Conservation (phyloP, 2,329 filamentous ascomycete genomes). For the Alternaria ventricosa region DNA sequence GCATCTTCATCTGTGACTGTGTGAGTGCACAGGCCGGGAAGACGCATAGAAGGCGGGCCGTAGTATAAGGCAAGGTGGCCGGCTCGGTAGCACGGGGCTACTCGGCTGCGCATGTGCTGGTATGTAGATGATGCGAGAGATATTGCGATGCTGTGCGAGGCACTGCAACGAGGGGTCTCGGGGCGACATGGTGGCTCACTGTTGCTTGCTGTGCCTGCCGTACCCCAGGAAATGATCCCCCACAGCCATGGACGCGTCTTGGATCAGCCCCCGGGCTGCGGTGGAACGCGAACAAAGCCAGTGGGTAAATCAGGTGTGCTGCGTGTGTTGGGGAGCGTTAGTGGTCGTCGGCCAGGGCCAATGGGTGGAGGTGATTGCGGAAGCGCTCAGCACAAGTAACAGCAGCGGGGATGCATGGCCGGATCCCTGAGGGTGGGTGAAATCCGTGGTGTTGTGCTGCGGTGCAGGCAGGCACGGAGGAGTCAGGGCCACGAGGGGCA, state of each 20-base stretch:
- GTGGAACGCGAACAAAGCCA: conserved; percentile 29
- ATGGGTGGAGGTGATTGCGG: conserved; percentile 9
- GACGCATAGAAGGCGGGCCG: conserved; percentile 30
- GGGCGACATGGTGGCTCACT: conserved; percentile 11
- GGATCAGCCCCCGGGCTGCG: conserved; percentile 18
- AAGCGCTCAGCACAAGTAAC: conserved; percentile 14
- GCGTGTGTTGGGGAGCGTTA: conserved; percentile 8
- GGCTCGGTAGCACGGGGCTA: conserved; percentile 16
- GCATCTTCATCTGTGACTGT: conserved; percentile 19
- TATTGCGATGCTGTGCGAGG: conserved; percentile 22
- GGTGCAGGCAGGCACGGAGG: conserved; percentile 5
- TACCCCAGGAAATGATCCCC: conserved; percentile 31
- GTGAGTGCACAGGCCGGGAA: conserved; percentile 13
- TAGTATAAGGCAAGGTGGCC: conserved; percentile 14
- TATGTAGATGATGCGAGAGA: conserved; percentile 17
- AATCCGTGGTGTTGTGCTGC: background rate
- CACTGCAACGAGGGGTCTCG: conserved; percentile 6
- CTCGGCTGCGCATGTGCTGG: conserved; percentile 1
- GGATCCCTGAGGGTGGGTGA: background rate
- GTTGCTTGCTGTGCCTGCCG: conserved; percentile 24
- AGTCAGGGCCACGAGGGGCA: background rate
- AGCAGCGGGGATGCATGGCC: background rate
- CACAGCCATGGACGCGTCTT: conserved; percentile 19
- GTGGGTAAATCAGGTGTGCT: conserved; percentile 17
- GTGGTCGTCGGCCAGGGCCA: conserved; percentile 26